Evolutionary conservation across 2,329 filamentous ascomycete genomes (phyloP), one percentile per base, ranked within the genome.

Genomic region (Pyrenophora tritici-repentis): DNA sequence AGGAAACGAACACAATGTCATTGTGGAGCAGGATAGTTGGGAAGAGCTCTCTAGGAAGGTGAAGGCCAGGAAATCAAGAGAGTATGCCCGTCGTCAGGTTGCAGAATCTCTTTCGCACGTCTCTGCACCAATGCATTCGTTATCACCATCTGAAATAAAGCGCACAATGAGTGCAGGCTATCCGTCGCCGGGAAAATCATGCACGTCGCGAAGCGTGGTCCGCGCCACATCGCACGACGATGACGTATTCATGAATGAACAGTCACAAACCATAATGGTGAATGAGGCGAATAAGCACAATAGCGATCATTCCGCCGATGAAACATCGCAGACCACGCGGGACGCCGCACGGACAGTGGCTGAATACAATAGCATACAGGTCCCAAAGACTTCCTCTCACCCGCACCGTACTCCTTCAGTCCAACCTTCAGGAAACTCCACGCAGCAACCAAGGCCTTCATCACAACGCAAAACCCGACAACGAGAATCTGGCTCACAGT

Each of bases 371-470:
- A 59, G 55, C 42, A 58, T 75, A 6, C 66, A 71, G 47, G 72
- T 75, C 16, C 71, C 71, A 6, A 68, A 72, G 42, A 74, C 71
- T 13, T 74, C 73, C 13, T 74, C 72, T 17, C 66, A 73, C 38
- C 70, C 70, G 13, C 55, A 55, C 8, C 60, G 54, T 13, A 63
- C 60, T n/a, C 61, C 63, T 7, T 67, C 66, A 41, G 61, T 58
- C 10, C 61, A 53, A 17, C 42, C 47, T 22, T 46, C 55, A 4
- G 61, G 41, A 29, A 56, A 61, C 18, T 56, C 43, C n/a, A 60
- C 65, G 33, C 66, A 58, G 41, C 55, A 40, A 9, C 42, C 45
- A 38, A 66, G 32, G 17, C 56, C 63, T 9, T 50, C 61, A 9
- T 65, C 61, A 3, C 62, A 66, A 17, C 59, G 49, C 20, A 54